These are phyloP conservation scores for Peronospora destructor DNA, from an alignment of 352 stramenopile genomes.

Conservation along the genomic window DNA sequence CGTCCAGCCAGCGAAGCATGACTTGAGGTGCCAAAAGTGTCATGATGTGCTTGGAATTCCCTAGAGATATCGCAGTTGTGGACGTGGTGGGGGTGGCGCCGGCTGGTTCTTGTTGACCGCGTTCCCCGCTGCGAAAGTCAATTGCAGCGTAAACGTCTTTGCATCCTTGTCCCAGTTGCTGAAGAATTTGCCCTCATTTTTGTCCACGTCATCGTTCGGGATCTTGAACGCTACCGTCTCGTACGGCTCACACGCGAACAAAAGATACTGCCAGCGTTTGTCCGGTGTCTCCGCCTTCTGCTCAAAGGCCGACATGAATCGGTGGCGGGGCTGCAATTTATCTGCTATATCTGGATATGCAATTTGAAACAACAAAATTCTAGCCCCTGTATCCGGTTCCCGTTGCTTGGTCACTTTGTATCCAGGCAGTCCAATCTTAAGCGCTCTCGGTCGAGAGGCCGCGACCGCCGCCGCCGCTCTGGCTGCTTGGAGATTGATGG, in stretches of 20 bases:
- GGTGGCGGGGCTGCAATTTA: slow-evolving; percentile 91
- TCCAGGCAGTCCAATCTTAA: slow-evolving; percentile 94
- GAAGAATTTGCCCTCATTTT: slow-evolving; percentile 92
- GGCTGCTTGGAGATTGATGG: slow-evolving; percentile 33
- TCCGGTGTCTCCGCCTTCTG: slow-evolving; percentile 96
- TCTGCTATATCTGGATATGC: slow-evolving; percentile 94
- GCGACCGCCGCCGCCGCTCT: slow-evolving; percentile 38
- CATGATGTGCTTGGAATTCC: not conserved
- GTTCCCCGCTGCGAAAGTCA: slow-evolving; percentile 49
- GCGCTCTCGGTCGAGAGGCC: slow-evolving; percentile 46
- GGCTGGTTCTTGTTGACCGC: slow-evolving; percentile 28
- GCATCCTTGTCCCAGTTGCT: slow-evolving; percentile 95
- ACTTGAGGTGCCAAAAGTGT: not conserved
- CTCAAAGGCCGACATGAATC: slow-evolving; percentile 99
- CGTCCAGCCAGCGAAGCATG: no score
- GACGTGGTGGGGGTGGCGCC: slow-evolving; percentile 49
- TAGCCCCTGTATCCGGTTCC: slow-evolving; percentile 75
- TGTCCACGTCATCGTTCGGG: slow-evolving; percentile 94
- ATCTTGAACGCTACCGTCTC: slow-evolving; percentile 99
- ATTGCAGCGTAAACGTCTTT: slow-evolving; percentile 94
- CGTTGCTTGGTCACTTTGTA: slow-evolving; percentile 97
- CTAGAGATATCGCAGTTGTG: slow-evolving; percentile 39
- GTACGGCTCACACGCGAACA: slow-evolving; percentile 98
- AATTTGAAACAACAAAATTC: slow-evolving; percentile 91
- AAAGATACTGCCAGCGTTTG: slow-evolving; percentile 93